Conservation (phyloP, 768 basidiomycete genomes). For the Boletellus sp. region DNA sequence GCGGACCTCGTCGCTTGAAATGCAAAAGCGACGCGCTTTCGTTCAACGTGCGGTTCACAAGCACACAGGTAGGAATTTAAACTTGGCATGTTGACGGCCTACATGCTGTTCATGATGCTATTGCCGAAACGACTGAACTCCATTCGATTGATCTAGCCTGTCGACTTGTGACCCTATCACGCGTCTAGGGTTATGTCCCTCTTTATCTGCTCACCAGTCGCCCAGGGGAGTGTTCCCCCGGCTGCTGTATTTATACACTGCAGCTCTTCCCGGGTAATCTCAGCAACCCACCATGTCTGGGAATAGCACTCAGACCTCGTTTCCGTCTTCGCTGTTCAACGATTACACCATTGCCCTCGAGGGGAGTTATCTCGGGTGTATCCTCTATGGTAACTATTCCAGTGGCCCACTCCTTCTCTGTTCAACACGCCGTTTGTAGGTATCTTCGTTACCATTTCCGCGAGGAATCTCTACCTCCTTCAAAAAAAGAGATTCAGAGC, state of each 20-base stretch:
- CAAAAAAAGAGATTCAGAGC: constrained; percentile 12
- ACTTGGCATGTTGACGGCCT: too few species aligned
- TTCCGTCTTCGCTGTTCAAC: constrained; percentile 8
- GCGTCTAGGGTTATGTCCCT: background rate
- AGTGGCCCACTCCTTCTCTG: too few species aligned
- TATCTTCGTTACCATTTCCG: constrained; percentile 11
- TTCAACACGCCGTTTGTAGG: constrained; percentile 1
- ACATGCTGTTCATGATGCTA: too few species aligned
- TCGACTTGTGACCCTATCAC: too few species aligned
- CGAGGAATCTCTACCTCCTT: constrained; percentile 13
- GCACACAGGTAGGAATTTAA: too few species aligned
- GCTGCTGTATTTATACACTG: background rate
- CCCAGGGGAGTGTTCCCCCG: background rate
- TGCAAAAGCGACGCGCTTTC: too few species aligned
- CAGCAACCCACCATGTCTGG: constrained; percentile 13
- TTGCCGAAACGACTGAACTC: too few species aligned
- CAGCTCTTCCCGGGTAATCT: background rate
- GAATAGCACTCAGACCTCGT: constrained; percentile 4
- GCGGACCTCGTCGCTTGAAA: too few species aligned
- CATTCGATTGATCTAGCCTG: too few species aligned
- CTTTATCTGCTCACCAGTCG: too few species aligned
- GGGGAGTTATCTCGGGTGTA: constrained; percentile 16
- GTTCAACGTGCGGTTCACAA: too few species aligned
- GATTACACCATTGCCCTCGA: constrained; percentile 22
- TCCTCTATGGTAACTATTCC: constrained; percentile 16